These are phyloP conservation scores for Ustilago curta DNA, from an alignment of 1,284 basidiomycete species.

Conservation along the genomic window DNA sequence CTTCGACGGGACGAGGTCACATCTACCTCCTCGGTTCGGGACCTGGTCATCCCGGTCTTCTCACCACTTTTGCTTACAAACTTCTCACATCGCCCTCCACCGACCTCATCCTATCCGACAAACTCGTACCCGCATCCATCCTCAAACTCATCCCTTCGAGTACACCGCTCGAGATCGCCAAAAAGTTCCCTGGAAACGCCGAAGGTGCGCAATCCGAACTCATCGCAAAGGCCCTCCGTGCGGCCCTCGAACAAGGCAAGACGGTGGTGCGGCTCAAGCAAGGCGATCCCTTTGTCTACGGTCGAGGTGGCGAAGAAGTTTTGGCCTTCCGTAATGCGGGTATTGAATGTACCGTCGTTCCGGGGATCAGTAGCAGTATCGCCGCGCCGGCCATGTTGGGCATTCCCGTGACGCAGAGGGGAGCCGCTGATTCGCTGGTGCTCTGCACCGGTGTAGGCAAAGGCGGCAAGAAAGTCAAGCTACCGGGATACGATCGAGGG, in stretches of 20 bases:
- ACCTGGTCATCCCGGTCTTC: constrained; percentile 90
- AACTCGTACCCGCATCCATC: constrained; percentile 92
- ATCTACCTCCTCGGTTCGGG: constrained; percentile 88
- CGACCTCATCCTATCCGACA: constrained; percentile 90
- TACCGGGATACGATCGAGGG: constrained; percentile 86
- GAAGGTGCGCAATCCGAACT: constrained; percentile 93
- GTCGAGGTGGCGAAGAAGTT: constrained; percentile 92
- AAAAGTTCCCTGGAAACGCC: constrained; percentile 97
- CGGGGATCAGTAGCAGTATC: constrained; percentile 87
- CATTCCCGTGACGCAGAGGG: constrained; percentile 94
- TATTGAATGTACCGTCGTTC: constrained; percentile 84
- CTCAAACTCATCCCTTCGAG: constrained; percentile 83
- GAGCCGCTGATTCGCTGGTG: constrained; percentile 87
- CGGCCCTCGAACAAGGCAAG: constrained; percentile 79
- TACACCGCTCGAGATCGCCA: constrained; percentile 80
- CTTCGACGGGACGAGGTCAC: constrained; percentile 36
- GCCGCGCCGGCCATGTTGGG: constrained; percentile 89
- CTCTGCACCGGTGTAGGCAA: constrained; percentile 94
- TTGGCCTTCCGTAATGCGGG: constrained; percentile 88
- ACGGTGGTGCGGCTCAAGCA: constrained; percentile 94
- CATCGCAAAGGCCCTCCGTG: constrained; percentile 88
- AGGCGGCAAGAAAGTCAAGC: constrained; percentile 82
- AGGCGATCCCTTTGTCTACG: constrained; percentile 95
- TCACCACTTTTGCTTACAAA: constrained; percentile 86
- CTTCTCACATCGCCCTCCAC: constrained; percentile 79